A percentile compares a stretch with the other conserved stretches of the same genome.
Evolutionary conservation across 2,329 filamentous ascomycete species (phyloP).

Genomic region (Microdochium paspali): DNA sequence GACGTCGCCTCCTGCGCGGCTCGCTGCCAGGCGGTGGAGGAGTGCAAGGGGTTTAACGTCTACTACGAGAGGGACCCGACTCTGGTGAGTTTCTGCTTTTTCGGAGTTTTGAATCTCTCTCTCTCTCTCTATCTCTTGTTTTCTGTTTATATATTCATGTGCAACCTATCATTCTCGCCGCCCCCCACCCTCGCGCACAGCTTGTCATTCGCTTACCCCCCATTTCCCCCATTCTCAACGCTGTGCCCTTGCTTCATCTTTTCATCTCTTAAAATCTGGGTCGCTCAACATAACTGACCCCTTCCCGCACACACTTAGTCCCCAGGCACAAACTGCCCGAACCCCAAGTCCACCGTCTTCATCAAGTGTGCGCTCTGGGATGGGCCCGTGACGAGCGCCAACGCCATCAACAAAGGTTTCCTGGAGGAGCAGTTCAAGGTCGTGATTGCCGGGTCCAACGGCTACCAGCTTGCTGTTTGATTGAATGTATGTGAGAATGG

Average conservation of each 20-base stretch:
- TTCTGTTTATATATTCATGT: no score
- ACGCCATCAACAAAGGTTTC: constrained; percentile 12
- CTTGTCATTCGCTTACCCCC: no score
- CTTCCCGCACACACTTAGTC: constrained; percentile 3
- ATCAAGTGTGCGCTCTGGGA: constrained; percentile 21
- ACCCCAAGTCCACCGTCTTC: constrained; percentile 12
- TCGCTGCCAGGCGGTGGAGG: constrained; percentile 12
- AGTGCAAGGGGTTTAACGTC: constrained; percentile 17
- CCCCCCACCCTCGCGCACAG: no score
- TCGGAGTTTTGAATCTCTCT: no score
- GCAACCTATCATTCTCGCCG: no score
- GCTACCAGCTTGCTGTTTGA: constrained; percentile 2
- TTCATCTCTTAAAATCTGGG: no score
- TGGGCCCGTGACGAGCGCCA: constrained; percentile 11
- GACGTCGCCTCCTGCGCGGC: constrained; percentile 12
- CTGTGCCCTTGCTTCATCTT: no score
- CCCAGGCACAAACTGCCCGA: constrained; percentile 8
- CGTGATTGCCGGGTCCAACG: constrained; percentile 7
- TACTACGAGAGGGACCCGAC: constrained; percentile 17
- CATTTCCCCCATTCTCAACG: no score
- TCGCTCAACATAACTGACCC: no score
- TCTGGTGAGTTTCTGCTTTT: neutral
- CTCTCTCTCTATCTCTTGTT: no score
- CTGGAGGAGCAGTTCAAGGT: constrained; percentile 12
- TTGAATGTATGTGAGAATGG: no score